These are phyloP conservation scores for Annulohypoxylon nitens DNA, from an alignment of 495 filamentous ascomycete species.

Conservation along the genomic window DNA sequence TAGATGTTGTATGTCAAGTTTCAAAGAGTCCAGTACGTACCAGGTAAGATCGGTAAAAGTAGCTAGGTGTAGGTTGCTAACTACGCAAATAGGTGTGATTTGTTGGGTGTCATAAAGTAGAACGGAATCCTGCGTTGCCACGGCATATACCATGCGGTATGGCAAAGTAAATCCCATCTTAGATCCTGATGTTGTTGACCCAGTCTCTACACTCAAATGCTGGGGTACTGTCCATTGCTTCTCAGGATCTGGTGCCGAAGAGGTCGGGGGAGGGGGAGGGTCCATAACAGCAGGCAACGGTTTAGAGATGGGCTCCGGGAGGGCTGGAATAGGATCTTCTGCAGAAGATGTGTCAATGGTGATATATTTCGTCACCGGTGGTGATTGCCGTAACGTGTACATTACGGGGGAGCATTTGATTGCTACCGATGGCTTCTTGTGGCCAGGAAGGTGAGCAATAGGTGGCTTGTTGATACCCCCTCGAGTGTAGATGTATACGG, in stretches of 20 bases:
- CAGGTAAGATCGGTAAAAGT: slow-evolving; percentile 97
- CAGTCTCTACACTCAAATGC: slow-evolving; percentile 65
- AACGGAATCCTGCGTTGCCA: slow-evolving; percentile 97
- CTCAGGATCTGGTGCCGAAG: slow-evolving; percentile 58
- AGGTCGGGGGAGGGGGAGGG: slow-evolving; percentile 77
- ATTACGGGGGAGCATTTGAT: slow-evolving; percentile 93
- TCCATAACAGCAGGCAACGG: slow-evolving; percentile 76
- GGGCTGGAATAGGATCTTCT: slow-evolving; percentile 83
- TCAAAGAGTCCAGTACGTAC: slow-evolving; percentile 63
- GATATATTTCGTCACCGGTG: slow-evolving; percentile 83
- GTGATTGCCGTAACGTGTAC: slow-evolving; percentile 80
- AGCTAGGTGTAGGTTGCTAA: slow-evolving; percentile 96
- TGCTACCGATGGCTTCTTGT: slow-evolving; percentile 98
- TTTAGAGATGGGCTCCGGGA: slow-evolving; percentile 84
- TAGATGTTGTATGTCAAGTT: slow-evolving; percentile 45
- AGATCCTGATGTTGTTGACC: slow-evolving; percentile 65
- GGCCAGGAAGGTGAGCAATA: slow-evolving; percentile 95
- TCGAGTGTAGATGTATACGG: slow-evolving; percentile 97
- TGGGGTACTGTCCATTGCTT: slow-evolving; percentile 63
- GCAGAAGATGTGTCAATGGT: slow-evolving; percentile 92
- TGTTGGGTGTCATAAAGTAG: slow-evolving; percentile 98
- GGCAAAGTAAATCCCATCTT: slow-evolving; percentile 83
- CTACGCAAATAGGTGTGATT: slow-evolving; percentile 87
- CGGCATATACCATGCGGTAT: slow-evolving; percentile 95
- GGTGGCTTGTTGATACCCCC: slow-evolving; percentile 97